Conservation (phyloP, 164 flowering plant genomes). For the Umbilicus rupestris region DNA sequence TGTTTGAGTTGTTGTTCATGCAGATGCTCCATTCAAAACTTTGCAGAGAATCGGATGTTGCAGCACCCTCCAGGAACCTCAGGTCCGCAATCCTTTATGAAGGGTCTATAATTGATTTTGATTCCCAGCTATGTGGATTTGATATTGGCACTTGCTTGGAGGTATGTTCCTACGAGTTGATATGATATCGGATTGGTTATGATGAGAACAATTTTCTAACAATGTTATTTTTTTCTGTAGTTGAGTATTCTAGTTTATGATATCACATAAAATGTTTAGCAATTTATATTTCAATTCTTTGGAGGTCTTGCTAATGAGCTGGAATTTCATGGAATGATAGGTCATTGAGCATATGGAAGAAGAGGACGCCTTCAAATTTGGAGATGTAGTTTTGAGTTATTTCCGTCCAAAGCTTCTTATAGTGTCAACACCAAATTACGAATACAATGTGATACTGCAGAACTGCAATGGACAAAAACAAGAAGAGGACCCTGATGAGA, state of each 20-base stretch:
- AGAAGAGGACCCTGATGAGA: slow-evolving; percentile 63
- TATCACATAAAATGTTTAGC: background rate
- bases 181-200: background rate
- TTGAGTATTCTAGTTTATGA: background rate
- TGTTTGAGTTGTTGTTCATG: slow-evolving; percentile 16
- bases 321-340: slow-evolving; percentile 21
- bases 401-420: slow-evolving; percentile 70
- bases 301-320: background rate
- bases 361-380: slow-evolving; percentile 72
- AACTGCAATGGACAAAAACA: slow-evolving; percentile 21
- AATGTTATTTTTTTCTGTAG: background rate
- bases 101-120: slow-evolving; percentile 74
- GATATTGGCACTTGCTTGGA: slow-evolving; percentile 95
- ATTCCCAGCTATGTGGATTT: slow-evolving; percentile 57
- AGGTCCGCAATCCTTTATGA: slow-evolving; percentile 58
- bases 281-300: background rate
- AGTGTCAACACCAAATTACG: slow-evolving; percentile 94
- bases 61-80: slow-evolving; percentile 20
- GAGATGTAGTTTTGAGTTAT: slow-evolving; percentile 49
- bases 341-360: slow-evolving; percentile 99
- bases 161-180: slow-evolving; percentile 29
- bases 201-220: background rate
- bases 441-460: slow-evolving; percentile 81
- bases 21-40: slow-evolving; percentile 77
- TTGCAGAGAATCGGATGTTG: slow-evolving; percentile 20